These are phyloP conservation scores for Nannochloropsis oceanica DNA, from an alignment of 108 stramenopile species.

Conservation along the genomic window DNA sequence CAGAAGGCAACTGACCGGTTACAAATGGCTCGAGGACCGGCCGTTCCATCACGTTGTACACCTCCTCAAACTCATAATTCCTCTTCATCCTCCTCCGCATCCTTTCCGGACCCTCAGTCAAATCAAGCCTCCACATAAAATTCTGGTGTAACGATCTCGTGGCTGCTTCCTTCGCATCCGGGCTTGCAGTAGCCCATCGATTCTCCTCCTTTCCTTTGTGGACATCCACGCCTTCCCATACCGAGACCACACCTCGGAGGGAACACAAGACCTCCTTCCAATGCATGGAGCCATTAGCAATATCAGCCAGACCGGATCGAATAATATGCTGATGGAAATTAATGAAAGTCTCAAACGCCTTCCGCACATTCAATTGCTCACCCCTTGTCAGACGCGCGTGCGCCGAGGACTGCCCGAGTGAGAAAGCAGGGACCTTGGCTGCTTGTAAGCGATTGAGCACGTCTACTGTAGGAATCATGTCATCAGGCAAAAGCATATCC, in stretches of 20 bases:
- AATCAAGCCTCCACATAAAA: slow-evolving; percentile 17
- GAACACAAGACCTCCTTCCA: background rate
- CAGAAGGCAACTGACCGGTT: background rate
- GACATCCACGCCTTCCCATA: slow-evolving; percentile 15
- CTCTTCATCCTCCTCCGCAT: background rate
- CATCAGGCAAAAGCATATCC: background rate
- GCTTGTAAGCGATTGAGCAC: background rate
- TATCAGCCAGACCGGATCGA: background rate
- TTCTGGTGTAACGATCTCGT: background rate
- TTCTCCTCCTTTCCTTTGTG: background rate
- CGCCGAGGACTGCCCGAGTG: background rate
- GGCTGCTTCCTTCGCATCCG: background rate
- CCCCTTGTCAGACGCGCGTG: background rate
- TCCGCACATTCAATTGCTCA: background rate
- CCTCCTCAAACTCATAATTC: slow-evolving; percentile 11
- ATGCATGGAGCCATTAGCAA: background rate
- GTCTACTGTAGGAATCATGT: background rate
- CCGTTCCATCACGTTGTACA: slow-evolving; percentile 12
- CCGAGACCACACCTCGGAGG: slow-evolving; percentile 1
- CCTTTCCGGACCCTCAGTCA: slow-evolving; percentile 19
- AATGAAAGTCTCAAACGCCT: background rate
- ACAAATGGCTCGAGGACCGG: background rate
- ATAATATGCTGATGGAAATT: background rate
- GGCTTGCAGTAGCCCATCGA: background rate
- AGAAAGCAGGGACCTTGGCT: background rate